Base-by-base conservation (phyloP, 2,329 filamentous ascomycete species). In the Hawksworthiomyces lignivorus region DNA sequence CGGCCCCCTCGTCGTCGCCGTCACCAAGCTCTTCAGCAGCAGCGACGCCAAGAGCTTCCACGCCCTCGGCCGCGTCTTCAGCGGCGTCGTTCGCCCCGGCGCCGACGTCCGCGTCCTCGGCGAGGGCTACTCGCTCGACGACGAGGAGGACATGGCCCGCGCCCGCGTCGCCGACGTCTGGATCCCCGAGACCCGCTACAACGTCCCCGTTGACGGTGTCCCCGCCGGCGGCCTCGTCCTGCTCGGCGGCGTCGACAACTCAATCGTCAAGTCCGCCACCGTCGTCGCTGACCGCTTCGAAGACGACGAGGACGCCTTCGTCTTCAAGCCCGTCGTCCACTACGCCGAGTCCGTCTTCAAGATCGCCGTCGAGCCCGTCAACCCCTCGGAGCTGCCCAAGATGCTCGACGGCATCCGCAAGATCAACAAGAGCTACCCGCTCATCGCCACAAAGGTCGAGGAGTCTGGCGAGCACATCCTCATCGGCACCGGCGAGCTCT, bases 321-420 rank as follows among this genome's bases (percentile, higher is more conserved):
- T 98, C 56, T 97, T 98, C 75, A 84, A 81, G 50, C 90, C 92
- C 0, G 76, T 98, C 46, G 80, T 81, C 8, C 92, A 98, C 65
- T 94, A 97, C 64, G 97, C 92, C 24, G 87, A 98, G 60, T 96
- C 90, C 1, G 89, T 98, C 1, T 84, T 98, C 63, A 98, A 98
- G 67, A 84, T 98, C 26, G 92, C 92, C 0, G 90, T 98, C 8
- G 92, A 98, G 65, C 92, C 92, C 1, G 92, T 98, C 62, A 98
- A 97, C 60, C 92, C 92, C 3, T 97, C 90, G 0, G 92, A 98
- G 63, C 71, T 98, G 24, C 92, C 92, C 10, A 98, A 98, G 68
- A 98, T 98, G 92, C 73, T 98, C 51, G 92, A 98, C 59, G 92
- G 92, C 43, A 73, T 98, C 36, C 82, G 92, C 38, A 96, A 95